Conservation (phyloP, 306 rosid species). For the Cicer yamashitae region DNA sequence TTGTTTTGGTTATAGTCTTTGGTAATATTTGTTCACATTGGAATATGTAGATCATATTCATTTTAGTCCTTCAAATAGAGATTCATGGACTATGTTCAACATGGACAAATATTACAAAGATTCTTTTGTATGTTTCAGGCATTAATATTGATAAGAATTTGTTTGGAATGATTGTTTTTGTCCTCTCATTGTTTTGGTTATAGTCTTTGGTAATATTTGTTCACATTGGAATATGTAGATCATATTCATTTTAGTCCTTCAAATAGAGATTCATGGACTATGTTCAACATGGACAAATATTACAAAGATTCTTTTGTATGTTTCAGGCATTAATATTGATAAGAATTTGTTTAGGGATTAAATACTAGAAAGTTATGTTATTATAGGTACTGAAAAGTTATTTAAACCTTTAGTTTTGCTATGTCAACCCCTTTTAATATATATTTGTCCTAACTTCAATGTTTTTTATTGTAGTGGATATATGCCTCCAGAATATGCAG, state of each 20-base stretch:
- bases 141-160: too few relatives aligned
- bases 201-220: neutral
- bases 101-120: neutral
- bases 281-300: neutral
- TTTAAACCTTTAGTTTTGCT: neutral
- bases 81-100: neutral
- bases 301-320: neutral
- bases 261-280: neutral
- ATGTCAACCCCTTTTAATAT: neutral
- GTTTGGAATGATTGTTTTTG: slow-evolving; percentile 1
- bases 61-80: neutral
- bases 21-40: neutral
- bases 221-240: neutral
- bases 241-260: neutral
- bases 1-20: neutral
- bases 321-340: too few relatives aligned
- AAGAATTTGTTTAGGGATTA: too few relatives aligned
- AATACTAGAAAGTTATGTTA: too few relatives aligned
- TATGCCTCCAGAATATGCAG: neutral
- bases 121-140: too few relatives aligned
- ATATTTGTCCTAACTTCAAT: neutral
- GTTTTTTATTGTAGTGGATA: neutral
- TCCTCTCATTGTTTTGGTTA: slow-evolving; percentile 18
- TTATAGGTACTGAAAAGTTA: too few relatives aligned
- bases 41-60: neutral